phyloP scores from a whole-genome alignment of 2,329 filamentous ascomycete species.

The Thermoascus crustaceus region DNA sequence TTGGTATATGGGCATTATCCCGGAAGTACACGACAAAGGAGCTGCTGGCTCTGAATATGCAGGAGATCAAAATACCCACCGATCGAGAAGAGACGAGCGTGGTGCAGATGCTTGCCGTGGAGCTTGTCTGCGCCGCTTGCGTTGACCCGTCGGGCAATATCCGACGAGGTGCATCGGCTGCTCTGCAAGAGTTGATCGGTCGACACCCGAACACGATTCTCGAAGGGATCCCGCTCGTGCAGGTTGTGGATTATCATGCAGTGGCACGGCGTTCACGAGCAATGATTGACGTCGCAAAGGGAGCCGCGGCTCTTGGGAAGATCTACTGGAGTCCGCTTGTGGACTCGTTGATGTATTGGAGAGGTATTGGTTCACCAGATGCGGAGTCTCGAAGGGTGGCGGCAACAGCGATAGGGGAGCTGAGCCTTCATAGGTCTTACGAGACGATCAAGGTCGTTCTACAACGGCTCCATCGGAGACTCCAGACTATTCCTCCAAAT shows the following conservation, averaged over 20 bases:
- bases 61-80: slow-evolving; percentile 21
- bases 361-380: slow-evolving; percentile 77
- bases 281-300: slow-evolving; percentile 65
- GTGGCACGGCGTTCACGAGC: slow-evolving; percentile 82
- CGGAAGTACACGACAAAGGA: slow-evolving; percentile 77
- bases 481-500: slow-evolving; percentile 30
- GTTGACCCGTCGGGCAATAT: slow-evolving; percentile 92
- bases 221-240: slow-evolving; percentile 77
- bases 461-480: slow-evolving; percentile 23
- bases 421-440: slow-evolving; percentile 28
- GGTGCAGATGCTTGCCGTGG: slow-evolving; percentile 69
- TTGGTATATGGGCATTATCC: slow-evolving; percentile 88
- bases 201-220: slow-evolving; percentile 79
- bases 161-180: slow-evolving; percentile 81
- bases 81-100: slow-evolving; percentile 36
- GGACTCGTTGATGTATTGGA: slow-evolving; percentile 69
- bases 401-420: slow-evolving; percentile 57
- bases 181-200: slow-evolving; percentile 86
- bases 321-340: slow-evolving; percentile 62
- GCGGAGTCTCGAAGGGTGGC: slow-evolving; percentile 63
- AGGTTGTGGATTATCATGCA: slow-evolving; percentile 85
- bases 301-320: slow-evolving; percentile 56
- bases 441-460: slow-evolving; percentile 23
- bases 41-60: slow-evolving; percentile 52
- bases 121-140: slow-evolving; percentile 72